Evolutionary conservation across 78 protist species (phyloP), one percentile per base, ranked within the genome.

Genomic region (Dictyostelium brefeldianum): DNA sequence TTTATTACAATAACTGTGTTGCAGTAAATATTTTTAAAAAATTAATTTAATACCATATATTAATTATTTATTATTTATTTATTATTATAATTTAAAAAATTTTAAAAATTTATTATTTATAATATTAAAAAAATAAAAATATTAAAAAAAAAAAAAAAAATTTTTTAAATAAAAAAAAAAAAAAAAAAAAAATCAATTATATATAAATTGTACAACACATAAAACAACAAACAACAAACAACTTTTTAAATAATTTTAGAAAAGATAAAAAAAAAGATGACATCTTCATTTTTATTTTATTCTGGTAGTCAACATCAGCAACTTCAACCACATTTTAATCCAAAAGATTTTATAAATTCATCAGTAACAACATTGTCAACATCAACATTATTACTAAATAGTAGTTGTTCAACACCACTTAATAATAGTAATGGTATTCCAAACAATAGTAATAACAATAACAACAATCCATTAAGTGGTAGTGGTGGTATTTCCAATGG

Each of bases 241-340:
- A n/a, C n/a, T n/a, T n/a, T n/a, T n/a, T n/a, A 36, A 36, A 36
- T 36, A 36, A 36, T 36, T 36, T 36, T 36, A 62, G 3, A 12
- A 59, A 59, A 22, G 22, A 59, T 22, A 62, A 62, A 18, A 20
- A 15, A 20, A 62, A 70, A 2, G 29, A 70, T 36, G 50, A 70
- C 78, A 70, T 41, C 78, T 12, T 36, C 31, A 27, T 70, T 41
- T 17, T 46, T 36, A 15, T 70, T 36, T 46, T 29, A 70, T 20
- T 46, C 78, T 41, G 78, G 50, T 11, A 70, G 14, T 41, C 47
- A 70, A 70, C 50, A 70, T n/a, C 50, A 70, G 31, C 50, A 70
- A 41, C 50, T 22, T 29, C 50, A 70, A 41, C 50, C 46, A 70
- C 78, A 70, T 14, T 70, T 46, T 41, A 27, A 29, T 70, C 31